Evolutionary conservation across 257 asterid species (phyloP).

Genomic region (Fraxinus quadrangulata): DNA sequence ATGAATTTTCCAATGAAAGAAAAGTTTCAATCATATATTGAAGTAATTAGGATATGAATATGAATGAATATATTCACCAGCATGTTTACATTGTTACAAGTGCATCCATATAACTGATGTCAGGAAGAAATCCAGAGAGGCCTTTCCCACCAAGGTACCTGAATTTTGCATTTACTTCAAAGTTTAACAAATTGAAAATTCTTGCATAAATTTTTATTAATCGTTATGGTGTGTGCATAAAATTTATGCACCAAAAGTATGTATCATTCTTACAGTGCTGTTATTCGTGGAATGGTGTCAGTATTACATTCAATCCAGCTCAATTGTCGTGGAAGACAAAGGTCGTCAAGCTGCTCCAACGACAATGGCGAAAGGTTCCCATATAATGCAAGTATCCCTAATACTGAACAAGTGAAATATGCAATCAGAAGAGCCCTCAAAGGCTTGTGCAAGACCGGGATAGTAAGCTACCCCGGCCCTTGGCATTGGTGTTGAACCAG

Average conservation of each 20-base stretch:
- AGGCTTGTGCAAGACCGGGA: no score
- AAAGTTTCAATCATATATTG: background rate
- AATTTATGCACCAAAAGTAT: background rate
- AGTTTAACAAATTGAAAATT: background rate
- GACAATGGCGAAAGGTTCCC: background rate
- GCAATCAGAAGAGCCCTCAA: background rate
- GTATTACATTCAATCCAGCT: constrained; percentile 41
- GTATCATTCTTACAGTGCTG: constrained; percentile 33
- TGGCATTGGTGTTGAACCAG: background rate
- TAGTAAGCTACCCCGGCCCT: no score
- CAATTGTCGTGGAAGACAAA: constrained; percentile 40
- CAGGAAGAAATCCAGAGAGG: constrained; percentile 32
- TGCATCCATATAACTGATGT: constrained; percentile 50
- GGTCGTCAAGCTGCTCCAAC: constrained; percentile 28
- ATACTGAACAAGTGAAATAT: constrained; percentile 18
- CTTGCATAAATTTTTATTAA: no score
- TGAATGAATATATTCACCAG: background rate
- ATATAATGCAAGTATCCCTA: constrained; percentile 21
- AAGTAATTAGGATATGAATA: background rate
- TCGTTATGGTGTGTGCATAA: no score
- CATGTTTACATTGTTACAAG: constrained; percentile 43
- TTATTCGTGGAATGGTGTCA: constrained; percentile 32
- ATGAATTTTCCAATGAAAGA: background rate
- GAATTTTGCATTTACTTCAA: constrained; percentile 4
- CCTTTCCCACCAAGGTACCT: constrained; percentile 32